phyloP scores from a whole-genome alignment of 1,284 basidiomycete species.

The Retiboletus fuscus region DNA sequence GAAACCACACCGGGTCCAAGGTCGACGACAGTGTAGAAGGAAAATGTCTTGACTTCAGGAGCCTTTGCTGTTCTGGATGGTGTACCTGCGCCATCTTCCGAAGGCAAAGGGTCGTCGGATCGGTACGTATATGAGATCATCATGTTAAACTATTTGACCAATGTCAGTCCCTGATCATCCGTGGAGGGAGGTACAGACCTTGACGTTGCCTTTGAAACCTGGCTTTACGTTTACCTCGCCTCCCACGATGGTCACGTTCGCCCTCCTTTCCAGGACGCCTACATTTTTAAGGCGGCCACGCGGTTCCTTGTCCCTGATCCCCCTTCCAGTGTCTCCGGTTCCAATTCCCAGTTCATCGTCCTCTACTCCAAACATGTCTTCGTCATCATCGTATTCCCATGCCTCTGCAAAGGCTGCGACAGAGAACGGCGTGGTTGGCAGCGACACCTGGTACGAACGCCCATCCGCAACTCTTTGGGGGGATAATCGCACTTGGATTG shows the following conservation, averaged over 20 bases:
- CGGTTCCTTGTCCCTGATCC: slow-evolving; percentile 55
- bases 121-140: slow-evolving; percentile 92
- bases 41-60: slow-evolving; percentile 85
- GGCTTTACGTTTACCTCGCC: slow-evolving; percentile 85
- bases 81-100: slow-evolving; percentile 66
- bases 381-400: slow-evolving; percentile 95
- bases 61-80: slow-evolving; percentile 59
- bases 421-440: slow-evolving; percentile 81
- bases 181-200: slow-evolving; percentile 60
- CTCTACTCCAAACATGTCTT: slow-evolving; percentile 82
- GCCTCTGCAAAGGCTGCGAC: slow-evolving; percentile 92
- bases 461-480: slow-evolving; percentile 68
- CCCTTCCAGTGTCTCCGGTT: slow-evolving; percentile 50
- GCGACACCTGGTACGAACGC: slow-evolving; percentile 72
- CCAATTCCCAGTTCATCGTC: slow-evolving; percentile 70
- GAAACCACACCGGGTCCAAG: slow-evolving; percentile 77
- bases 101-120: slow-evolving; percentile 81
- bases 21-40: slow-evolving; percentile 86
- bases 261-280: slow-evolving; percentile 85
- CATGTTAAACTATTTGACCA: slow-evolving; percentile 82
- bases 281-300: slow-evolving; percentile 71
- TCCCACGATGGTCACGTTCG: slow-evolving; percentile 87
- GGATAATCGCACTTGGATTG: slow-evolving; percentile 87
- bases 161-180: slow-evolving; percentile 18
- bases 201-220: slow-evolving; percentile 78